These are phyloP conservation scores for Fraxinus dipetala DNA, from an alignment of 305 asterid genomes.

Conservation along the genomic window DNA sequence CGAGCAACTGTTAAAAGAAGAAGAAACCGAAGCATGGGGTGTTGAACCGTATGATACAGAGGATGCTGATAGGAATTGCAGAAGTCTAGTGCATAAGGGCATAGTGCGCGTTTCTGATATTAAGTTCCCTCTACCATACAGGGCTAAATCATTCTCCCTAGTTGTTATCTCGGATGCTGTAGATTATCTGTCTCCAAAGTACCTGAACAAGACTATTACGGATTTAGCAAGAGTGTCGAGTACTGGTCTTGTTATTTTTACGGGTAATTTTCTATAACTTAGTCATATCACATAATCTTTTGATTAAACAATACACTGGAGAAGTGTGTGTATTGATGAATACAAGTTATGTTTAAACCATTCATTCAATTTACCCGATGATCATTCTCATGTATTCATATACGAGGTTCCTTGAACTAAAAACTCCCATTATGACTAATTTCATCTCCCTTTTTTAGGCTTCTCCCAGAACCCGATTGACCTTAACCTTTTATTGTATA, in stretches of 20 bases:
- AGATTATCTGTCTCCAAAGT: conserved; percentile 48
- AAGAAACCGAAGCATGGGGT: conserved; percentile 50
- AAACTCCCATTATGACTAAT: neutral
- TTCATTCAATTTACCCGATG: neutral
- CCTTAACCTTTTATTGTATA: neutral
- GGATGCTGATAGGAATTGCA: conserved; percentile 39
- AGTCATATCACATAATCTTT: neutral
- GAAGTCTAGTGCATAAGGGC: conserved; percentile 39
- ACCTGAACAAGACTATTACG: conserved; percentile 46
- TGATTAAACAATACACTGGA: neutral
- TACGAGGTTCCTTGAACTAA: neutral
- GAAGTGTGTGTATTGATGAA: neutral
- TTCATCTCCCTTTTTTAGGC: neutral
- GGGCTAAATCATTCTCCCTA: conserved; percentile 43
- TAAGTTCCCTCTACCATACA: conserved; percentile 48
- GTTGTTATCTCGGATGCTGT: conserved; percentile 46
- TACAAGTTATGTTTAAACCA: neutral
- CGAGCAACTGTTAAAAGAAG: conserved; percentile 37
- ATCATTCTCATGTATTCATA: neutral
- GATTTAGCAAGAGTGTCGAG: conserved; percentile 51
- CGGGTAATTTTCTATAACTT: conserved; percentile 26
- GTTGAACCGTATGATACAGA: conserved; percentile 49
- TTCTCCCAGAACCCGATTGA: neutral
- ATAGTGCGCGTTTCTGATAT: conserved; percentile 44
- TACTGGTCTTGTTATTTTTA: conserved; percentile 38